Evolutionary conservation across 352 stramenopile species (phyloP).

Genomic region (Phytophthora citrophthora): DNA sequence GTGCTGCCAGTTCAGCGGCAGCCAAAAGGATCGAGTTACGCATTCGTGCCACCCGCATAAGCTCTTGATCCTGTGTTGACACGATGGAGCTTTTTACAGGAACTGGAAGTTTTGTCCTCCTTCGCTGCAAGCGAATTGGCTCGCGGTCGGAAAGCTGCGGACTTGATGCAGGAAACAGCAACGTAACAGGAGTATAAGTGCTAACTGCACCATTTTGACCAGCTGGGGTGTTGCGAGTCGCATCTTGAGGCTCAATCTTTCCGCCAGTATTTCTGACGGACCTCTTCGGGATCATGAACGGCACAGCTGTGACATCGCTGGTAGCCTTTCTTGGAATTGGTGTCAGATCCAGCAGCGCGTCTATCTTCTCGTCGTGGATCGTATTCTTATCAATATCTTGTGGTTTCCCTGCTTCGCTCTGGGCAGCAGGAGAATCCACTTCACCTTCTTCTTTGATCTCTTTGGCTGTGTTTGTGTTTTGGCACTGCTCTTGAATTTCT

Average conservation of each 20-base stretch:
- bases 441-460: constrained; percentile 26
- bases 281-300: constrained; percentile 34
- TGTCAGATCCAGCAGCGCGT: constrained; percentile 18
- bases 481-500: not conserved
- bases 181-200: not conserved
- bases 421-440: constrained; percentile 2
- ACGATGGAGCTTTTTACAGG: constrained; percentile 28
- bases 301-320: not conserved
- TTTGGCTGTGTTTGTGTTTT: not conserved
- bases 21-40: constrained; percentile 52
- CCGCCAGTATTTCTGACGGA: not conserved
- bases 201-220: not conserved
- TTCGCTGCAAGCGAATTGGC: constrained; percentile 4
- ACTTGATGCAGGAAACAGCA: not conserved
- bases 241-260: not conserved
- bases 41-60: constrained; percentile 51
- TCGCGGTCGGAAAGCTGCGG: constrained; percentile 15
- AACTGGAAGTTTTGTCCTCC: constrained; percentile 48
- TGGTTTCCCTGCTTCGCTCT: constrained; percentile 8
- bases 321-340: constrained; percentile 27
- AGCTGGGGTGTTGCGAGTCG: not conserved
- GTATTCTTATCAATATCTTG: constrained; percentile 8
- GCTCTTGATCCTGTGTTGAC: constrained; percentile 36
- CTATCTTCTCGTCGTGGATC: not conserved
- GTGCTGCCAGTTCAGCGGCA: constrained; percentile 7